A percentile compares a stretch with the other conserved stretches of the same genome.
Conservation (phyloP, 441 rosid species). For the Populus hybrid region DNA sequence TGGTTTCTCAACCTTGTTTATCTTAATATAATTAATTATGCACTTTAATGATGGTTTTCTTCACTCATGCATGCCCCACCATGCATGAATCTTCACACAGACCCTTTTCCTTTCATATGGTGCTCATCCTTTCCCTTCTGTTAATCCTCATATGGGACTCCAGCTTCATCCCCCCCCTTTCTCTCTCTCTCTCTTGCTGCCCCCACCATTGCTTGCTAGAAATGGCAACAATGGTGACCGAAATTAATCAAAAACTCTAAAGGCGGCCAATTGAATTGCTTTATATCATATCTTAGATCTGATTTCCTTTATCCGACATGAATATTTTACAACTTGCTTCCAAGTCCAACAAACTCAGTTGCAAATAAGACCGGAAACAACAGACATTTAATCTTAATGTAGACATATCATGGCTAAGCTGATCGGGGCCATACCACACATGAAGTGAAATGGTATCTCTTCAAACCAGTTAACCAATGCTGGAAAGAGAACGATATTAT, state of each 20-base stretch:
- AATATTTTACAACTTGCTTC: constrained; percentile 8
- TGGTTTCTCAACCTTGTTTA: constrained; percentile 7
- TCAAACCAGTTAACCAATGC: background rate
- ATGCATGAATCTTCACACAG: constrained; percentile 12
- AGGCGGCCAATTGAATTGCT: background rate
- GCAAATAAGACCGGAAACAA: constrained; percentile 1
- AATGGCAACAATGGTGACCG: background rate
- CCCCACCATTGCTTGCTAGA: constrained; percentile 11
- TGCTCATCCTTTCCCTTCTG: background rate
- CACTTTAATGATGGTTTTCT: background rate
- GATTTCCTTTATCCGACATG: background rate
- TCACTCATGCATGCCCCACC: constrained; percentile 9
- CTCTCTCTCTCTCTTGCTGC: background rate
- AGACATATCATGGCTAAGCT: background rate
- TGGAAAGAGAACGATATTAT: background rate
- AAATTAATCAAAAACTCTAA: background rate
- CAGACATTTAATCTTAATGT: too few species aligned
- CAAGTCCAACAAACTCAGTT: background rate
- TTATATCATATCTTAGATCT: background rate
- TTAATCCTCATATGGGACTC: background rate
- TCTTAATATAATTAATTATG: background rate
- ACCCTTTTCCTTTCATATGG: background rate
- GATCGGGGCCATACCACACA: background rate
- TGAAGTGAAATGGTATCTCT: background rate
- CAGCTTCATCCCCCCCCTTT: background rate